These are phyloP conservation scores for Trypanosoma boissoni DNA, from an alignment of 208 protist genomes.

Conservation along the genomic window DNA sequence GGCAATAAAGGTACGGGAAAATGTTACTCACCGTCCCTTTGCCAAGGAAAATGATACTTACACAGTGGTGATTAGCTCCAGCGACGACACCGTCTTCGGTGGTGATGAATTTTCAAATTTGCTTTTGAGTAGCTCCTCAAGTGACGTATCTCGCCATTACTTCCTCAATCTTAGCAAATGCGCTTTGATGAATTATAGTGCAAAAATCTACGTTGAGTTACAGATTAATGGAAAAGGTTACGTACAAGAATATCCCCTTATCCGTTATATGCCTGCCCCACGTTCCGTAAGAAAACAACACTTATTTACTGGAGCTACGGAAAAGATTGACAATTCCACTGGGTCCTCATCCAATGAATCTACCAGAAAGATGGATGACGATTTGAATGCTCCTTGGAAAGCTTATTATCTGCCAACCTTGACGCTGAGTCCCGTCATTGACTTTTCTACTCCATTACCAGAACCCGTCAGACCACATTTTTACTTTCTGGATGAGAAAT, in stretches of 20 bases:
- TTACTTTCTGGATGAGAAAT: conserved; percentile 25
- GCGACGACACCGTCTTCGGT: conserved; percentile 14
- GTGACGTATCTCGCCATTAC: conserved; percentile 15
- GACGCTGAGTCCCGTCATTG: conserved; percentile 68
- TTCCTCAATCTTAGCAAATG: conserved; percentile 22
- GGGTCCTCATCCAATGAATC: conserved; percentile 1
- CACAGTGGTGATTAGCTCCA: conserved; percentile 19
- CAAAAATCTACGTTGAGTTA: conserved; percentile 22
- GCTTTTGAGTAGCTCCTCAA: conserved; percentile 4
- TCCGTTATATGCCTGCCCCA: conserved; percentile 30
- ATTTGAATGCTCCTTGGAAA: conserved; percentile 24
- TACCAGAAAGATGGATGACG: neutral
- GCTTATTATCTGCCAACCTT: conserved; percentile 60
- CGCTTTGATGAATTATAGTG: conserved; percentile 23
- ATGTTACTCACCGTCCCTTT: conserved; percentile 15
- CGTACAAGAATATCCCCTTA: conserved; percentile 20
- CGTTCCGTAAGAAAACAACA: conserved; percentile 25
- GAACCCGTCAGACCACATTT: conserved; percentile 15
- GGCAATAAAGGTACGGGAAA: neutral
- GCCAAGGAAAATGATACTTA: conserved; percentile 24
- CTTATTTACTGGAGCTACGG: conserved; percentile 19
- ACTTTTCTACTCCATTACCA: conserved; percentile 63
- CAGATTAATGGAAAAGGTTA: conserved; percentile 32
- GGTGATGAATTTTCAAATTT: conserved; percentile 27
- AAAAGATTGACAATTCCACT: neutral